Evolutionary conservation across 2,329 filamentous ascomycete genomes (phyloP), one percentile per base, ranked within the genome.

Genomic region (Exophiala alcalophila): DNA sequence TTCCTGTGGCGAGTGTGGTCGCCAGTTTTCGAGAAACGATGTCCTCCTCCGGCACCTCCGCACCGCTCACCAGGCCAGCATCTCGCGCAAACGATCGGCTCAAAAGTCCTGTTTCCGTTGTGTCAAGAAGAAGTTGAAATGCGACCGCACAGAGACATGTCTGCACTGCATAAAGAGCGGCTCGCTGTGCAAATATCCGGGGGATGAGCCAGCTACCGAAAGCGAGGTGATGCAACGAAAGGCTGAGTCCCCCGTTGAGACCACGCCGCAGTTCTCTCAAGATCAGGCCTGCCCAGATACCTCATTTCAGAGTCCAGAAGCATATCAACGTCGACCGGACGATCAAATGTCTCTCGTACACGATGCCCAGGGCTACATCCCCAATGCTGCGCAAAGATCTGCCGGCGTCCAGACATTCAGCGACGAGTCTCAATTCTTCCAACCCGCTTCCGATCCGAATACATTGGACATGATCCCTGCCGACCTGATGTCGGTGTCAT

Each of bases 21-120:
- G 44, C 12, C 44, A 47, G 26, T 51, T 51, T 33, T 47, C 48
- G 4, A 34, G 48, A 9, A 51, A 51, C 26, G 48, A 51, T 45
- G 48, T 51, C 21, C 30, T 51, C 14, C 32, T 51, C 6, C 44
- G 48, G 14, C 48, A 51, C 28, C 44, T 51, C 21, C 48, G 48
- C 5, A 51, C 44, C 9, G 44, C 48, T 11, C 48, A 51, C 18
- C 48, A 51, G 31, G 36, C 44, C 23, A 44, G 27, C 20, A 42
- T 40, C 6, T 28, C 34, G 19, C 44, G 44, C 9, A 47, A 44
- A 19, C 37, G 36, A 30, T 43, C 36, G 8, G 41, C 49, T 7
- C 49, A 49, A 30, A 52, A 44, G 29, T 49, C 44, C 14, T 52
- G 49, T 26, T 52, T 49, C 36, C 49, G 49, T 9, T 52, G 49